Percentiles rank a stretch among this genome's conserved stretches.
These are phyloP conservation scores for Annona squamosa DNA, from an alignment of 164 flowering plant species.

Conservation along the genomic window DNA sequence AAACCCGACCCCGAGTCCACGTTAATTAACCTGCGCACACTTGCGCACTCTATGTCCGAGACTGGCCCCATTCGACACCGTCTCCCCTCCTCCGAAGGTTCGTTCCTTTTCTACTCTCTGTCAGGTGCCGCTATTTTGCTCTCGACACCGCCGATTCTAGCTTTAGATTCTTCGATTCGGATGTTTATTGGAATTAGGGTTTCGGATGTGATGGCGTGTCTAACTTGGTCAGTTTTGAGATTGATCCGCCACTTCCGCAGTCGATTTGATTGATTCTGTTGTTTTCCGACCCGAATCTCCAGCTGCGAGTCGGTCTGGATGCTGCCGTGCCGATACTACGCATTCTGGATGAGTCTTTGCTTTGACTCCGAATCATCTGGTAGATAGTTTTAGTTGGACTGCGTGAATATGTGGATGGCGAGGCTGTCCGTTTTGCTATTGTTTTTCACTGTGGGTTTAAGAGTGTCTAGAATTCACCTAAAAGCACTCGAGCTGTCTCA, in stretches of 20 bases:
- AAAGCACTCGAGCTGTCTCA: no score
- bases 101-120: neutral
- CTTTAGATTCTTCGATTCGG: neutral
- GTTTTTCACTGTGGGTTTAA: neutral
- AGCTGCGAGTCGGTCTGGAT: neutral
- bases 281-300: neutral
- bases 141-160: neutral
- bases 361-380: neutral
- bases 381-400: no score
- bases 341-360: neutral
- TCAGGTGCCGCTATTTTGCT: neutral
- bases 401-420: no score
- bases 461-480: neutral
- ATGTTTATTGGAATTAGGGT: neutral
- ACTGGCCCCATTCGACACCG: neutral
- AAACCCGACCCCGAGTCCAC: neutral
- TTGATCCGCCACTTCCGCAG: neutral
- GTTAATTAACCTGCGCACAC: constrained; percentile 1
- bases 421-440: no score
- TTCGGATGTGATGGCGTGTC: neutral
- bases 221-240: neutral
- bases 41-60: no score
- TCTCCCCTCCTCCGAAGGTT: neutral
- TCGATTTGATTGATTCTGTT: neutral
- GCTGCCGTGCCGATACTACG: neutral